Conservation (phyloP, 1,139 yeast genomes). For the Pneumocystis oryctolagi region DNA sequence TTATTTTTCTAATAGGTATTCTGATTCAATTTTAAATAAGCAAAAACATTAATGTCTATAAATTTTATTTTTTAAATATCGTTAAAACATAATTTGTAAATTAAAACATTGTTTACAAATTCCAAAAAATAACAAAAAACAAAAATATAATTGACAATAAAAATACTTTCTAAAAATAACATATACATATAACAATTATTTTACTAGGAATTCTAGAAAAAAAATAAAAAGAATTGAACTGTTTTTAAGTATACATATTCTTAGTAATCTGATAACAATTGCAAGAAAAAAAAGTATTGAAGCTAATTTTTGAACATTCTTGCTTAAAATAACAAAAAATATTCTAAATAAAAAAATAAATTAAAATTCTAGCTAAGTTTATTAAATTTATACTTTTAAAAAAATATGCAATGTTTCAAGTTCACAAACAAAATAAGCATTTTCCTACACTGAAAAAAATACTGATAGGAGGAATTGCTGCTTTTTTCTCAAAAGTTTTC, state of each 20-base stretch:
- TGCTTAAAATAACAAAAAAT: not conserved
- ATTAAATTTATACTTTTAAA: not conserved
- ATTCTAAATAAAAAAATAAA: not conserved
- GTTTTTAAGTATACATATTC: not conserved
- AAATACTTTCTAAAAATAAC: not conserved
- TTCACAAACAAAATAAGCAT: not conserved
- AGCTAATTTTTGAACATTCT: not conserved
- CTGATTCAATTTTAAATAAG: not conserved
- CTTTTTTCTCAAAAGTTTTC: not conserved
- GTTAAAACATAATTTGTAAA: not conserved
- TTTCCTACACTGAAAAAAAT: not conserved
- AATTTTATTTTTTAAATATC: not conserved
- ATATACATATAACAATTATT: not conserved
- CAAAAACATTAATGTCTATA: not conserved
- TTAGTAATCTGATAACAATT: not conserved
- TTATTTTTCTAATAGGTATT: too few relatives aligned
- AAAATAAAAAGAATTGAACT: not conserved
- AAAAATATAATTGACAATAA: not conserved
- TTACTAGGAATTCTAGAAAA: not conserved
- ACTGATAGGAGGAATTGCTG: not conserved
- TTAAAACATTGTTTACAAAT: not conserved
- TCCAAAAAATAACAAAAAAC: not conserved
- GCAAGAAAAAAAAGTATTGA: not conserved
- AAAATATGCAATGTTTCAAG: constrained; percentile 1
- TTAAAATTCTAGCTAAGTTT: not conserved